phyloP scores from a whole-genome alignment of 2,329 filamentous ascomycete genomes.

The Claviceps maximensis region DNA sequence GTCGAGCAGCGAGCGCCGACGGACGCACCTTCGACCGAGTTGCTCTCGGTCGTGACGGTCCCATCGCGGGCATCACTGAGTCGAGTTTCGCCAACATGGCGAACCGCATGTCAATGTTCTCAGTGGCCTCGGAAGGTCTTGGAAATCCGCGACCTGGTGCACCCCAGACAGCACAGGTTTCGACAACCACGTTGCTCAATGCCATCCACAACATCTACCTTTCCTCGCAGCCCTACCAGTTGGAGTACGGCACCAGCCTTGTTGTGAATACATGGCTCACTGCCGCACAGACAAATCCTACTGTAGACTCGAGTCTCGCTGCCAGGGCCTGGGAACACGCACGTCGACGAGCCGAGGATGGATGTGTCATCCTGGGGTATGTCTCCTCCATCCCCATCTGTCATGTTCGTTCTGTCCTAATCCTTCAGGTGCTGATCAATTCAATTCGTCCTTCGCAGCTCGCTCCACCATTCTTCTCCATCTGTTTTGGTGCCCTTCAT shows the following conservation, averaged over 20 bases:
- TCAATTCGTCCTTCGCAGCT: constrained; percentile 37
- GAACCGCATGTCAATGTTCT: constrained; percentile 57
- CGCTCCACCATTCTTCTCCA: constrained; percentile 77
- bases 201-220: constrained; percentile 81
- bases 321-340: constrained; percentile 92
- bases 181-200: constrained; percentile 86
- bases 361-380: constrained; percentile 80
- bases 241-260: constrained; percentile 82
- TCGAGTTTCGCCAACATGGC: constrained; percentile 32
- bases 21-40: neutral
- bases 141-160: constrained; percentile 43
- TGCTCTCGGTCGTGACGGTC: constrained; percentile 23
- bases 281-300: constrained; percentile 55
- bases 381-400: constrained; percentile 15
- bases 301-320: constrained; percentile 67
- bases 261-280: constrained; percentile 95
- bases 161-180: constrained; percentile 66
- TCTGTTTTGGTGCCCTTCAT: constrained; percentile 75
- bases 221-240: constrained; percentile 64
- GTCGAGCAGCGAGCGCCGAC: neutral
- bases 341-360: constrained; percentile 84
- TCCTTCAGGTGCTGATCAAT: constrained; percentile 7
- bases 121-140: constrained; percentile 49
- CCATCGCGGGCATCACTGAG: constrained; percentile 21
- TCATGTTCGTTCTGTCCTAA: neutral